phyloP scores from a whole-genome alignment of 345 rosid genomes.

The Boechera divaricarpa region DNA sequence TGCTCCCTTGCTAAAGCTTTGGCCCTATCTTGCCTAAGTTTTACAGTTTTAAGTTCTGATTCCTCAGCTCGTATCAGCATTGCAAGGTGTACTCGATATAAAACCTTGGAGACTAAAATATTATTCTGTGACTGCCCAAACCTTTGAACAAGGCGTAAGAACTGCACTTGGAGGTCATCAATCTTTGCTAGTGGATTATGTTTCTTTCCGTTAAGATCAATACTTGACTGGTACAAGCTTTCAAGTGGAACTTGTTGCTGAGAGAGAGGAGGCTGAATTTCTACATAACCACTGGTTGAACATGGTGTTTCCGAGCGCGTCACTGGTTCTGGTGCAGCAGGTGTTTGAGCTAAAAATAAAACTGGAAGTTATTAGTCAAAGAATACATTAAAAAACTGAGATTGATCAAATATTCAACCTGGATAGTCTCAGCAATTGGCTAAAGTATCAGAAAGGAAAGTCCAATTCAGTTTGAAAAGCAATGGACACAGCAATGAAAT shows the following conservation, averaged over 20 bases:
- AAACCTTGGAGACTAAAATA: constrained; percentile 77
- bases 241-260: constrained; percentile 51
- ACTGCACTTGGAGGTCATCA: constrained; percentile 69
- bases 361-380: constrained; percentile 27
- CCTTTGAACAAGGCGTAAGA: constrained; percentile 71
- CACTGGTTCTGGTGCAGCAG: constrained; percentile 46
- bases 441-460: constrained; percentile 15
- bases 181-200: constrained; percentile 63
- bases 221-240: constrained; percentile 45
- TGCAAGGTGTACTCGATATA: constrained; percentile 78
- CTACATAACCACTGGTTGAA: constrained; percentile 54
- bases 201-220: constrained; percentile 42
- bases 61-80: constrained; percentile 77
- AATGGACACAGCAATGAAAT: background rate
- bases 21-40: constrained; percentile 56
- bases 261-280: constrained; percentile 45
- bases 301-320: constrained; percentile 45
- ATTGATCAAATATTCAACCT: constrained; percentile 4
- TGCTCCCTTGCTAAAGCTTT: constrained; percentile 69
- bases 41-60: constrained; percentile 63
- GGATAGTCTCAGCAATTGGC: background rate
- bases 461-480: background rate
- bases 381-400: constrained; percentile 13
- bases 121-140: constrained; percentile 66
- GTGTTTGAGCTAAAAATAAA: constrained; percentile 48